These are phyloP conservation scores for Basidiobolus meristosporus DNA, from an alignment of 371 early-diverging fungal species.

Conservation along the genomic window DNA sequence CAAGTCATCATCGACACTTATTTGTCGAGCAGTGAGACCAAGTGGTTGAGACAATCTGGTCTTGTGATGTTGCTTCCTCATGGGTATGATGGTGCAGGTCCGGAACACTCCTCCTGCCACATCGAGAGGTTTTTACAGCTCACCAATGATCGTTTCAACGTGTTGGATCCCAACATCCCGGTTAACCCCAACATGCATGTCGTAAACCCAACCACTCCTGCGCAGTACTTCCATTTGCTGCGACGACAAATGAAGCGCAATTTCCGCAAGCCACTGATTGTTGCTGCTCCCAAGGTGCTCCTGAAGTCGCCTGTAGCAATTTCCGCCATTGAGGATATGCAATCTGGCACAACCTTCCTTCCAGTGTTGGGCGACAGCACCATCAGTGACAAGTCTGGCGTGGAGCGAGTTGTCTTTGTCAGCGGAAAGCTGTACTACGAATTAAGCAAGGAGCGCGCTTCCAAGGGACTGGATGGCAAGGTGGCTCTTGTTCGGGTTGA, in stretches of 20 bases:
- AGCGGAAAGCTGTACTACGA: slow-evolving; percentile 89
- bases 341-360: slow-evolving; percentile 58
- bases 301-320: slow-evolving; percentile 29
- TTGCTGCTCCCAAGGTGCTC: slow-evolving; percentile 73
- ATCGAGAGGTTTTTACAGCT: slow-evolving; percentile 92
- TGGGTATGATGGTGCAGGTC: slow-evolving; percentile 93
- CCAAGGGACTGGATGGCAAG: slow-evolving; percentile 31
- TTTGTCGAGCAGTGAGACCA: slow-evolving; percentile 71
- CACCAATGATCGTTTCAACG: slow-evolving; percentile 35
- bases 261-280: slow-evolving; percentile 84
- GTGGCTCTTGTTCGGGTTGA: slow-evolving; percentile 80
- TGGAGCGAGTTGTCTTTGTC: slow-evolving; percentile 62
- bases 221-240: slow-evolving; percentile 89
- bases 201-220: slow-evolving; percentile 82
- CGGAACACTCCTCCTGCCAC: slow-evolving; percentile 82
- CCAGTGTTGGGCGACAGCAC: slow-evolving; percentile 64
- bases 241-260: slow-evolving; percentile 72
- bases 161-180: slow-evolving; percentile 18
- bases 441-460: slow-evolving; percentile 51
- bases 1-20: slow-evolving; percentile 91
- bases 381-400: slow-evolving; percentile 10
- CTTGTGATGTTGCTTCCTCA: slow-evolving; percentile 86
- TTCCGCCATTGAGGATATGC: slow-evolving; percentile 66
- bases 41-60: slow-evolving; percentile 85
- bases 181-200: slow-evolving; percentile 78